These are phyloP conservation scores for Trichomonas vaginalis DNA, from an alignment of 208 protist genomes.

Conservation along the genomic window DNA sequence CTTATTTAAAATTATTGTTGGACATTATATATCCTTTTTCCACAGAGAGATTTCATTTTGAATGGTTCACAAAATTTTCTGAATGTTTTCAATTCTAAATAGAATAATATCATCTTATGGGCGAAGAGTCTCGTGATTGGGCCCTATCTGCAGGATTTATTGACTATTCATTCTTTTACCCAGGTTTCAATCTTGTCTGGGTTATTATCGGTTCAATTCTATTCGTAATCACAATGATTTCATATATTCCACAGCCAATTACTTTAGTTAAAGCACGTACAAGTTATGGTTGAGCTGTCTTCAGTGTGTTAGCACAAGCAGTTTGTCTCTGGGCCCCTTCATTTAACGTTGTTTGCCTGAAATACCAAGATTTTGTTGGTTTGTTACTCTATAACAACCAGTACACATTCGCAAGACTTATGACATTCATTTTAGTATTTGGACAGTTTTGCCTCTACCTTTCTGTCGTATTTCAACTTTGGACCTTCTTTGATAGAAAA, in stretches of 20 bases:
- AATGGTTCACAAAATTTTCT: too few relatives aligned
- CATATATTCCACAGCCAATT: background rate
- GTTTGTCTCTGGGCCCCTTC: background rate
- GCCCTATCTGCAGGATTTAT: too few relatives aligned
- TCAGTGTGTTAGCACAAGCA: background rate
- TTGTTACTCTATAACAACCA: background rate
- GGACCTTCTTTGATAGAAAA: background rate
- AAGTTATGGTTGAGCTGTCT: background rate
- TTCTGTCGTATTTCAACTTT: background rate
- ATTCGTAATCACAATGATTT: background rate
- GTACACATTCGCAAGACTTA: background rate
- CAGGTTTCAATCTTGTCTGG: background rate
- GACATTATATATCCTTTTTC: too few relatives aligned
- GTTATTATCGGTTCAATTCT: background rate
- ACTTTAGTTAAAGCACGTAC: background rate
- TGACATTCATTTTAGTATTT: background rate
- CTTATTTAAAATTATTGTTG: too few relatives aligned
- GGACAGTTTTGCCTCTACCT: background rate
- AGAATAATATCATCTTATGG: too few relatives aligned
- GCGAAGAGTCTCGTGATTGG: too few relatives aligned
- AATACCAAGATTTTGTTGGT: background rate
- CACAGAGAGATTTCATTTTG: too few relatives aligned
- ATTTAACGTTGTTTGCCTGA: background rate
- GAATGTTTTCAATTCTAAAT: too few relatives aligned
- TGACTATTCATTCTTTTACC: too few relatives aligned